Base-by-base conservation (phyloP, 2,329 filamentous ascomycete species). In the Trichophaea hybrida region DNA sequence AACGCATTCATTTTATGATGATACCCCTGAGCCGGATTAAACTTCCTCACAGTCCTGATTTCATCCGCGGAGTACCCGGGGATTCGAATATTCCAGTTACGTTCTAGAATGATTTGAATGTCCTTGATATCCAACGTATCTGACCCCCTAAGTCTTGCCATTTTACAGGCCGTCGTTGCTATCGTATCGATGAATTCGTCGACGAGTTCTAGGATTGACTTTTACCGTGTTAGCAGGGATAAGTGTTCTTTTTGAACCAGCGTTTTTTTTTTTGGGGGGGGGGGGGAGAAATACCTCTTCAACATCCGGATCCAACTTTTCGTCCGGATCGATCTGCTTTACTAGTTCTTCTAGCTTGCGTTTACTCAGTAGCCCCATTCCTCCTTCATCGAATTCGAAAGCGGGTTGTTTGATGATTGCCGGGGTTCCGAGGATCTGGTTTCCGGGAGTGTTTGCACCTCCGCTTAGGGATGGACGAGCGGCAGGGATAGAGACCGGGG, bases 1-100 rank as follows among this genome's bases (percentile, higher is more conserved):
- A 98, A 85, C 31, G 93, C 91, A 69, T 89, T 91, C 85, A 98
- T 94, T 78, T 98, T 98, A 66, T 86, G 85, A 63, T 93, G 91
- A 89, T 93, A 98, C 24, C 83, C 86, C 13, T 85, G 76, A 17
- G 88, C 84, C 1, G 93, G 93, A 71, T 93, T 86, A 57, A 94
- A 85, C 76, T 96, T 96, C 71, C 90, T 84, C 34, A 97, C 91
- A 0, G 89, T 96, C 59, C 93, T 84, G 61, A 96, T 80, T 74
- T 98, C 93, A 70, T 98, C 93, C 2, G 89, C 87, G 0, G 88
- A 88, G 74, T 94, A 97, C 10, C 93, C 93, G 0, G 93, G 93
- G 60, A 98, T 89, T 59, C 87, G 85, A 69, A 93, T 91, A 73
- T 93, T 93, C 77, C 89, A 91, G 62, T 85, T 85, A 61, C 87